These are phyloP conservation scores for Scedosporium apiospermum DNA, from an alignment of 2,329 filamentous ascomycete genomes.

Conservation along the genomic window DNA sequence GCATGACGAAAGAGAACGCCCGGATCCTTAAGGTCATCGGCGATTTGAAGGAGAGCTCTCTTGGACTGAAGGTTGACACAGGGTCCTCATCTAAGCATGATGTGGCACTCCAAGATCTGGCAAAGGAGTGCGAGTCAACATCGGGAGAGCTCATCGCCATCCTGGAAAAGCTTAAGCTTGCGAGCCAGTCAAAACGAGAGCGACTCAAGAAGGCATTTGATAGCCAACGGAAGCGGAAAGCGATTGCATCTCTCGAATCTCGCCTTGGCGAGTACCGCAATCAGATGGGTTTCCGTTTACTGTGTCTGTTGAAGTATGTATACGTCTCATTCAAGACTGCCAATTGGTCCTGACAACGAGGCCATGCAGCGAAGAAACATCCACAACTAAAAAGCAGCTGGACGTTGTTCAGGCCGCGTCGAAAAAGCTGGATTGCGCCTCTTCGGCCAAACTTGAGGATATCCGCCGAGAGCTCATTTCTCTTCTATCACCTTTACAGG, in stretches of 20 bases:
- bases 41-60: neutral
- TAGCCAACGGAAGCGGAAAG: neutral
- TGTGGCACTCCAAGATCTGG: neutral
- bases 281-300: neutral
- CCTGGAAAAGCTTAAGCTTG: neutral
- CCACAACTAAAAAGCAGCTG: neutral
- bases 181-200: neutral
- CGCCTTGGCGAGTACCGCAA: neutral
- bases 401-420: neutral
- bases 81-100: neutral
- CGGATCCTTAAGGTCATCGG: neutral
- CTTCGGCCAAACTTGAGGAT: neutral
- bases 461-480: too few species aligned
- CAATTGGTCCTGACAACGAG: neutral
- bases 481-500: too few species aligned
- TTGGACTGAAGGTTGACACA: neutral
- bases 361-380: neutral
- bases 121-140: neutral
- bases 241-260: neutral
- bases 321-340: neutral
- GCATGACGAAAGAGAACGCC: neutral
- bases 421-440: neutral
- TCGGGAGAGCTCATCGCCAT: neutral
- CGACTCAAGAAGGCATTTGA: neutral
- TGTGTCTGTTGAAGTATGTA: neutral